Percentiles rank a stretch among this genome's conserved stretches.
Conservation (phyloP, 1,284 basidiomycete genomes). For the Cystobasidiaceae sp. region DNA sequence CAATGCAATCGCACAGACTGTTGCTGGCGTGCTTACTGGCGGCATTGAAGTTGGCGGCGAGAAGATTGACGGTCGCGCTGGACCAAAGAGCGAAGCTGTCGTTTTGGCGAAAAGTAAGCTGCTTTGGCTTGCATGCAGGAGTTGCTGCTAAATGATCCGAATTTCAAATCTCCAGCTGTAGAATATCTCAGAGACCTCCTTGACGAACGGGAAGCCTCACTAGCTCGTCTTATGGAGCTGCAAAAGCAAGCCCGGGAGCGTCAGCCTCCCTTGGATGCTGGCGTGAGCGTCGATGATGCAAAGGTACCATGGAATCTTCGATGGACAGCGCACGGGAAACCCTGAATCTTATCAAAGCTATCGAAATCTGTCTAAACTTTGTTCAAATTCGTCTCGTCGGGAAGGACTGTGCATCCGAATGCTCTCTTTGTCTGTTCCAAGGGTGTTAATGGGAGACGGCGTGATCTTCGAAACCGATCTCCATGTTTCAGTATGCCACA, state of each 20-base stretch:
- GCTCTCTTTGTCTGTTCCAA: too few species aligned
- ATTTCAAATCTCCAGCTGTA: constrained; percentile 57
- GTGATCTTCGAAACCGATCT: too few species aligned
- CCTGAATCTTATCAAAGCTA: too few species aligned
- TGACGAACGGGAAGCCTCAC: constrained; percentile 55
- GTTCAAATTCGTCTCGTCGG: too few species aligned
- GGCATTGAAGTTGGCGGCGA: constrained; percentile 52
- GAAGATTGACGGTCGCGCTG: constrained; percentile 68
- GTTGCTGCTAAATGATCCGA: constrained; percentile 10
- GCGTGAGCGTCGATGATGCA: background rate
- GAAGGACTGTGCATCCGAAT: too few species aligned
- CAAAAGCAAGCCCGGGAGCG: background rate
- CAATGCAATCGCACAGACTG: constrained; percentile 10
- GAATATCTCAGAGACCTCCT: constrained; percentile 67
- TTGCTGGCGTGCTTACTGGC: constrained; percentile 37
- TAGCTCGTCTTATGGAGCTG: constrained; percentile 54
- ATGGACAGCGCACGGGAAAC: too few species aligned
- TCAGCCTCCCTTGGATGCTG: background rate
- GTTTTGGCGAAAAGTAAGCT: constrained; percentile 72
- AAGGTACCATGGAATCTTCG: background rate
- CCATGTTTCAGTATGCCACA: too few species aligned
- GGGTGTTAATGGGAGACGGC: too few species aligned
- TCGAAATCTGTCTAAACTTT: too few species aligned
- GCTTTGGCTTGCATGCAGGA: constrained; percentile 37
- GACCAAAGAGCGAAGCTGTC: constrained; percentile 76